Percentiles rank a stretch among this genome's conserved stretches.
Evolutionary conservation across 371 early-diverging fungal species (phyloP).

Genomic region (Saksenaea oblongispora): DNA sequence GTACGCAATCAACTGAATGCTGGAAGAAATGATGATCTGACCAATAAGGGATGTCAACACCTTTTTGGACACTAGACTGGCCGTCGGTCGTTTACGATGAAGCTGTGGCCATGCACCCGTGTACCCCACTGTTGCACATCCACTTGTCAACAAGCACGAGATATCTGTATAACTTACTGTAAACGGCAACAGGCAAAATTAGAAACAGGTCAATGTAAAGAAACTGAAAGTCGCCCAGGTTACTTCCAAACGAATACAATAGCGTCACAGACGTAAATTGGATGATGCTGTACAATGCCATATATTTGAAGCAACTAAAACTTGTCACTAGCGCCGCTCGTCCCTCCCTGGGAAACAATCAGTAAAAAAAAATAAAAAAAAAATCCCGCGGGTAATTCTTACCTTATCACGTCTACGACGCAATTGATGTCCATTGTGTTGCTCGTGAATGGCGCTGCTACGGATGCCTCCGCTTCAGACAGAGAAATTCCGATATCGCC

Average conservation of each 20-base stretch:
- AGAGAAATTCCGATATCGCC: constrained; percentile 98
- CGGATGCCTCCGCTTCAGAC: constrained; percentile 96
- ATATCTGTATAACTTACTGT: constrained; percentile 50
- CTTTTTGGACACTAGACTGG: constrained; percentile 86
- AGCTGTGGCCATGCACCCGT: constrained; percentile 81
- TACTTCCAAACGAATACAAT: constrained; percentile 83
- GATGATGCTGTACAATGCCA: constrained; percentile 90
- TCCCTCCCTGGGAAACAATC: constrained; percentile 75
- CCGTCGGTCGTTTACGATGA: constrained; percentile 85
- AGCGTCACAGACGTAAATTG: constrained; percentile 91
- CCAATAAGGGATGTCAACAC: constrained; percentile 91
- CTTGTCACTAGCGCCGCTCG: constrained; percentile 97
- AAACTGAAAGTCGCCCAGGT: constrained; percentile 93
- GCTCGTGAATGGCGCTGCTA: constrained; percentile 98
- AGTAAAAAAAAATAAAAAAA: constrained; percentile 4
- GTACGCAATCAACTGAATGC: constrained; percentile 79
- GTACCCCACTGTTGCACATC: constrained; percentile 64
- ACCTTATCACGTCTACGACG: constrained; percentile 88
- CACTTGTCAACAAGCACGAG: constrained; percentile 4
- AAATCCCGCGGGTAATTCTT: constrained; percentile 16
- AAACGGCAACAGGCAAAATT: constrained; percentile 90
- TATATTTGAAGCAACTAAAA: constrained; percentile 97
- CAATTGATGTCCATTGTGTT: constrained; percentile 87
- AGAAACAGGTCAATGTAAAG: constrained; percentile 88
- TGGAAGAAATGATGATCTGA: constrained; percentile 79